A percentile compares a stretch with the other conserved stretches of the same genome.
phyloP scores from a whole-genome alignment of 768 basidiomycete species.

The Cystofilobasidium macerans region DNA sequence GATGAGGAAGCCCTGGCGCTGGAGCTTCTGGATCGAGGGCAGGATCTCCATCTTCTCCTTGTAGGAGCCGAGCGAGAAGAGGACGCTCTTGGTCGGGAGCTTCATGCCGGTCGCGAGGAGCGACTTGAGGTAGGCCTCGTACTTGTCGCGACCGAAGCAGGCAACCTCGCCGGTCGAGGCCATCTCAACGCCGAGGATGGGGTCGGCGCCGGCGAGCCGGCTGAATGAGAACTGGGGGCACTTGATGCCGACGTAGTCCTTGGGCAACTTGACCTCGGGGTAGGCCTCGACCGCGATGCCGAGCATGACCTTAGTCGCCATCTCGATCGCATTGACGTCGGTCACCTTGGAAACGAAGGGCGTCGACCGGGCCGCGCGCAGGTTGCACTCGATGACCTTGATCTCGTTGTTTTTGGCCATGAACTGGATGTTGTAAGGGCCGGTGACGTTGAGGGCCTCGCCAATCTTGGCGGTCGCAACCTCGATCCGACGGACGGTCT shows the following conservation, averaged over 20 bases:
- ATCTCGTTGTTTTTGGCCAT: conserved; percentile 59
- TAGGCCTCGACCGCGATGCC: conserved; percentile 80
- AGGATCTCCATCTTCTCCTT: conserved; percentile 94
- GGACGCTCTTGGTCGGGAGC: conserved; percentile 90
- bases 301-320: conserved; percentile 80
- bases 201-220: conserved; percentile 80
- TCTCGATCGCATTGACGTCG: conserved; percentile 92
- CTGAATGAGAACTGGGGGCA: conserved; percentile 99
- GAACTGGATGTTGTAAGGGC: conserved; percentile 99
- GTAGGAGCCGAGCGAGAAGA: conserved; percentile 93
- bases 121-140: conserved; percentile 70
- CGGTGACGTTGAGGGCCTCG: conserved; percentile 91
- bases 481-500: conserved; percentile 90
- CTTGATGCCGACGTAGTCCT: conserved; percentile 90
- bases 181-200: conserved; percentile 56
- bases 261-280: conserved; percentile 78
- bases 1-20: conserved; percentile 82
- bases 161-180: conserved; percentile 97
- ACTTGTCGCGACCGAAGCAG: conserved; percentile 80
- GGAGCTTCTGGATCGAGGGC: conserved; percentile 89
- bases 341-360: conserved; percentile 92
- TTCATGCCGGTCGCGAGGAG: conserved; percentile 85
- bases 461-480: conserved; percentile 96
- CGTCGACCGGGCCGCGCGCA: conserved; percentile 95
- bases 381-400: conserved; percentile 98